These are phyloP conservation scores for Cladosporium sp. DNA, from an alignment of 2,329 filamentous ascomycete genomes.

Conservation along the genomic window DNA sequence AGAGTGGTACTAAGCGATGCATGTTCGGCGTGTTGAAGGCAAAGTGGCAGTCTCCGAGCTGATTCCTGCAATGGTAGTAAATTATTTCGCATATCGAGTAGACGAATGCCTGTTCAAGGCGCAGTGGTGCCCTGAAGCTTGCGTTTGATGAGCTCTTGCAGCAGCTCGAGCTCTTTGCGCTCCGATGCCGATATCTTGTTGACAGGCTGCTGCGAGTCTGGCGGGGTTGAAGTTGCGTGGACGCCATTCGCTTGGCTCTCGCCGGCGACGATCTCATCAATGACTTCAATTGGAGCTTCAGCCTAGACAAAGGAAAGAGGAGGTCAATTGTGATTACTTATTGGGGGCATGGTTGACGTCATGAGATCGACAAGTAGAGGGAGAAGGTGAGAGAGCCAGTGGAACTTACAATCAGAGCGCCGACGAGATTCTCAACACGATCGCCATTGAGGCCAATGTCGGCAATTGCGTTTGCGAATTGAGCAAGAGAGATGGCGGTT, in stretches of 20 bases:
- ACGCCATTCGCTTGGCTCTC: slow-evolving; percentile 17
- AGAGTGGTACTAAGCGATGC: background rate
- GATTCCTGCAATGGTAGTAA: no score
- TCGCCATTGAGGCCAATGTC: slow-evolving; percentile 46
- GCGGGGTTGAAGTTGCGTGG: slow-evolving; percentile 17
- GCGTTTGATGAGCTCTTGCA: slow-evolving; percentile 34
- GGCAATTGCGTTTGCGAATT: slow-evolving; percentile 50
- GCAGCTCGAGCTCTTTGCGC: slow-evolving; percentile 29
- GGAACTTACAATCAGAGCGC: slow-evolving; percentile 59
- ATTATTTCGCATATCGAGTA: background rate
- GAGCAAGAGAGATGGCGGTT: slow-evolving; percentile 60
- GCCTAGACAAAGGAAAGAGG: slow-evolving; percentile 28
- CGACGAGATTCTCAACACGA: slow-evolving; percentile 49
- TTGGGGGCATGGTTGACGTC: slow-evolving; percentile 7
- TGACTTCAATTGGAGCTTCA: slow-evolving; percentile 41
- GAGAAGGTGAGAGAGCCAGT: slow-evolving; percentile 17
- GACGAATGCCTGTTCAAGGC: slow-evolving; percentile 18
- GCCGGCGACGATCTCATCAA: slow-evolving; percentile 34
- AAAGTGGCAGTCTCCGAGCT: no score
- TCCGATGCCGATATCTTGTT: slow-evolving; percentile 31
- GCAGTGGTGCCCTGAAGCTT: slow-evolving; percentile 25
- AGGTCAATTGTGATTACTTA: slow-evolving; percentile 10
- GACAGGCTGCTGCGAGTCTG: slow-evolving; percentile 30
- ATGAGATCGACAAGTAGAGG: slow-evolving; percentile 14
- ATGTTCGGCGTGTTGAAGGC: no score